phyloP scores from a whole-genome alignment of 495 filamentous ascomycete species.

The Chlorociboria aeruginascens region DNA sequence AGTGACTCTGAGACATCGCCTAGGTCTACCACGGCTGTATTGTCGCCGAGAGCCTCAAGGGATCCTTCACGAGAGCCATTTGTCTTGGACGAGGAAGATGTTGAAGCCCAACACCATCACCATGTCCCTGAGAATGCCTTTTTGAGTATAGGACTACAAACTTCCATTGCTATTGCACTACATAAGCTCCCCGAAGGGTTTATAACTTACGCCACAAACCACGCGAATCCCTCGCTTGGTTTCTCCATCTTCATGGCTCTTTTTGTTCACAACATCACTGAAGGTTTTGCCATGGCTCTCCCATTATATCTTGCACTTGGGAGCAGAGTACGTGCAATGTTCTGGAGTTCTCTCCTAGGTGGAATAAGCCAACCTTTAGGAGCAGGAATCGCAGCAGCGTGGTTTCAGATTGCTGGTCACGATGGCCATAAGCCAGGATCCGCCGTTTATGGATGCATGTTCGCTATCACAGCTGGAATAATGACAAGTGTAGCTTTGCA shows the following conservation, averaged over 20 bases:
- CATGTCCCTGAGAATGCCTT: constrained; percentile 95
- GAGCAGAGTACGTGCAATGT: constrained; percentile 64
- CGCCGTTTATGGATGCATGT: constrained; percentile 77
- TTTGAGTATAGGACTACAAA: constrained; percentile 84
- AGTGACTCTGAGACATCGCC: background rate
- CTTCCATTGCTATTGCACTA: constrained; percentile 82
- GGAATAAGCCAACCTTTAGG: constrained; percentile 80
- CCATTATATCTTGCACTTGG: constrained; percentile 81
- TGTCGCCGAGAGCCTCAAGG: constrained; percentile 2
- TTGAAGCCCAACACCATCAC: constrained; percentile 66
- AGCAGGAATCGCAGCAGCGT: constrained; percentile 70
- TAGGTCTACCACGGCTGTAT: too few relatives aligned
- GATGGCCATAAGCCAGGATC: constrained; percentile 39
- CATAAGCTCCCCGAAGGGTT: constrained; percentile 98
- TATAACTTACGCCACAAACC: constrained; percentile 97
- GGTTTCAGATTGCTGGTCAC: constrained; percentile 53
- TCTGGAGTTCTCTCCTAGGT: constrained; percentile 73
- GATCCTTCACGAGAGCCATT: background rate
- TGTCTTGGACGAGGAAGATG: constrained; percentile 17
- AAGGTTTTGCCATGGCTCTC: constrained; percentile 89
- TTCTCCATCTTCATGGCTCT: constrained; percentile 88
- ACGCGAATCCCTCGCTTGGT: constrained; percentile 78
- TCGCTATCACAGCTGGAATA: constrained; percentile 81
- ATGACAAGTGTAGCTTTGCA: constrained; percentile 89
- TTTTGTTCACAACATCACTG: constrained; percentile 95